These are phyloP conservation scores for Elongisporangium anandrum DNA, from an alignment of 352 stramenopile species.

Conservation along the genomic window DNA sequence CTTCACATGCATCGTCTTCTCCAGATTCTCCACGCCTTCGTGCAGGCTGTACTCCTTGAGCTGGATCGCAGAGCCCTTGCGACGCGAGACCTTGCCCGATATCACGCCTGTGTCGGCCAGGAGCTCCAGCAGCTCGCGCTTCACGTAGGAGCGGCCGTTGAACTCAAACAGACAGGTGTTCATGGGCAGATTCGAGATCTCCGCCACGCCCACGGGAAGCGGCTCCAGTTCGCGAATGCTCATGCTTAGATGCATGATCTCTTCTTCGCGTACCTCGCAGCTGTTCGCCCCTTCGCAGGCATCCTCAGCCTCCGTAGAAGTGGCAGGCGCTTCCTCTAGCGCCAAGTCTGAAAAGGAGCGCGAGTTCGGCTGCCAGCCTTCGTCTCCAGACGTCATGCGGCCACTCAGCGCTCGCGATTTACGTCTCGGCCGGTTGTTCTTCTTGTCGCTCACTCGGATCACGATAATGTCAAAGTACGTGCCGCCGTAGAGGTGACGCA, in stretches of 20 bases:
- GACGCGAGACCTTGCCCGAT: conserved; percentile 55
- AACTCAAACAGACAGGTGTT: conserved; percentile 84
- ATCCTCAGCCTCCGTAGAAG: conserved; percentile 12
- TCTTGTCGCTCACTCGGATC: conserved; percentile 51
- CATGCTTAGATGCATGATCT: conserved; percentile 57
- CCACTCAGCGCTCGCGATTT: conserved; percentile 45
- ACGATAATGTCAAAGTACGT: conserved; percentile 67
- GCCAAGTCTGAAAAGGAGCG: conserved; percentile 30
- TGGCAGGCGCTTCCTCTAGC: conserved; percentile 11
- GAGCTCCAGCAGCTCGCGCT: conserved; percentile 64
- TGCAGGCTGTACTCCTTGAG: conserved; percentile 77
- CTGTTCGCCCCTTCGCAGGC: conserved; percentile 1
- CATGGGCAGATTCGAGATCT: conserved; percentile 67
- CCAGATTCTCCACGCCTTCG: conserved; percentile 63
- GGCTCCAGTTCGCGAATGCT: conserved; percentile 65
- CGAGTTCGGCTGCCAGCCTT: conserved; percentile 37
- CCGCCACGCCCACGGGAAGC: conserved; percentile 49
- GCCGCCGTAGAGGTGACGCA: conserved; percentile 35
- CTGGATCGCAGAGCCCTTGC: conserved; percentile 72
- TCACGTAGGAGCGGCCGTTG: conserved; percentile 54
- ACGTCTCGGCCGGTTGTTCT: conserved; percentile 29
- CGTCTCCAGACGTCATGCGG: conserved; percentile 27
- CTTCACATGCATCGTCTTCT: conserved; percentile 42
- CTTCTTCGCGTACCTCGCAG: conserved; percentile 32
- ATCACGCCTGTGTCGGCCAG: conserved; percentile 65